Conservation (phyloP, 768 basidiomycete genomes). For the Tulasnella sp. region DNA sequence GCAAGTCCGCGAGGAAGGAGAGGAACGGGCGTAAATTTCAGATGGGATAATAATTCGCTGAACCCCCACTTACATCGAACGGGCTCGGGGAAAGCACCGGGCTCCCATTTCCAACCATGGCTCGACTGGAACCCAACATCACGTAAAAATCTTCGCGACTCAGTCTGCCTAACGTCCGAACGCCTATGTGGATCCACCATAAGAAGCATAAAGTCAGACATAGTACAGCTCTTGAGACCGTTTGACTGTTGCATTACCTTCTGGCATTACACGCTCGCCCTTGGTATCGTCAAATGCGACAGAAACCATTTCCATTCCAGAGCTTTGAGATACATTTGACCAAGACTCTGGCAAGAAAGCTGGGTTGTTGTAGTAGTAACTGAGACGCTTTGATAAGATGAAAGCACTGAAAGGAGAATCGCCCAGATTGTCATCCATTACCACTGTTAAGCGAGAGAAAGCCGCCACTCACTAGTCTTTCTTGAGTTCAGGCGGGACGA, state of each 20-base stretch:
- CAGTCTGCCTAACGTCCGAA: background rate
- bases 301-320: constrained; percentile 1
- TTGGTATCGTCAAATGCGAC: constrained; percentile 2
- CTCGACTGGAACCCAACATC: constrained; percentile 15
- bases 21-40: background rate
- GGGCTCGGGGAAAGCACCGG: constrained; percentile 36
- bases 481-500: constrained; percentile 6
- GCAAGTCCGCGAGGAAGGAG: background rate
- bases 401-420: background rate
- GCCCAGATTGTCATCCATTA: too few relatives aligned
- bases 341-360: constrained; percentile 14
- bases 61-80: constrained; percentile 31
- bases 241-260: background rate
- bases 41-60: background rate
- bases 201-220: background rate
- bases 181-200: background rate
- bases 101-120: constrained; percentile 35
- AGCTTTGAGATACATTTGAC: background rate
- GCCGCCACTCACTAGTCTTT: background rate
- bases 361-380: constrained; percentile 13
- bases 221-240: too few relatives aligned
- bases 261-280: constrained; percentile 15
- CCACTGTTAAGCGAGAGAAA: background rate
- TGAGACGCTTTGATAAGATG: constrained; percentile 18
- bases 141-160: constrained; percentile 12